Evolutionary conservation across 2,329 filamentous ascomycete species (phyloP).

Genomic region (Tolypocladium pustulatum): DNA sequence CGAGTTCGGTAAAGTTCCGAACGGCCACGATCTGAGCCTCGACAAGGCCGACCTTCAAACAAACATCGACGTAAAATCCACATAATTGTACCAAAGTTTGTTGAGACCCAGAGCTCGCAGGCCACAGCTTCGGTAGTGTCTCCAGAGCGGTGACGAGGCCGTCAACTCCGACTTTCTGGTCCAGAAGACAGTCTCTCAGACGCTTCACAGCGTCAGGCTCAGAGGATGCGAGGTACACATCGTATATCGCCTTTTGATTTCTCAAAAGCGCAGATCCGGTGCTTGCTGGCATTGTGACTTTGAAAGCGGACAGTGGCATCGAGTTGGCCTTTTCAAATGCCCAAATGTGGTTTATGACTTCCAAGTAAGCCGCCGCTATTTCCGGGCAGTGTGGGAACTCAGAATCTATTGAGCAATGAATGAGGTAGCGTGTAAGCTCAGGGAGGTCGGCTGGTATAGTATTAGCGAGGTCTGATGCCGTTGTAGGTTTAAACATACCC

Average conservation of each 20-base stretch:
- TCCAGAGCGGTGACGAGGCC: slow-evolving; percentile 26
- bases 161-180: slow-evolving; percentile 17
- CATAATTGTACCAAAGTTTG: slow-evolving; percentile 22
- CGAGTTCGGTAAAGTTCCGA: slow-evolving; percentile 31
- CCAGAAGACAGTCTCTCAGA: slow-evolving; percentile 17
- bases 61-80: slow-evolving; percentile 31
- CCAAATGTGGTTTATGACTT: slow-evolving; percentile 32
- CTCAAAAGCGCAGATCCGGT: slow-evolving; percentile 26
- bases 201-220: slow-evolving; percentile 10
- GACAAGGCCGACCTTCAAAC: slow-evolving; percentile 23
- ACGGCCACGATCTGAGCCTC: slow-evolving; percentile 38
- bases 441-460: slow-evolving; percentile 16
- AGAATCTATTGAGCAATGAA: slow-evolving; percentile 12
- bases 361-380: slow-evolving; percentile 33
- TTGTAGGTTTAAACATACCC: slow-evolving; percentile 21
- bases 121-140: slow-evolving; percentile 19
- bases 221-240: slow-evolving; percentile 22
- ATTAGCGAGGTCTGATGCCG: not conserved
- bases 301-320: slow-evolving; percentile 9
- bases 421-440: slow-evolving; percentile 18
- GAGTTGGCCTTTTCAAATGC: slow-evolving; percentile 14
- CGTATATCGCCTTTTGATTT: slow-evolving; percentile 24
- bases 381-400: slow-evolving; percentile 24
- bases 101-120: slow-evolving; percentile 14
- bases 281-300: slow-evolving; percentile 7